Evolutionary conservation across 495 filamentous ascomycete species (phyloP).

Genomic region (Penicillium daleae): DNA sequence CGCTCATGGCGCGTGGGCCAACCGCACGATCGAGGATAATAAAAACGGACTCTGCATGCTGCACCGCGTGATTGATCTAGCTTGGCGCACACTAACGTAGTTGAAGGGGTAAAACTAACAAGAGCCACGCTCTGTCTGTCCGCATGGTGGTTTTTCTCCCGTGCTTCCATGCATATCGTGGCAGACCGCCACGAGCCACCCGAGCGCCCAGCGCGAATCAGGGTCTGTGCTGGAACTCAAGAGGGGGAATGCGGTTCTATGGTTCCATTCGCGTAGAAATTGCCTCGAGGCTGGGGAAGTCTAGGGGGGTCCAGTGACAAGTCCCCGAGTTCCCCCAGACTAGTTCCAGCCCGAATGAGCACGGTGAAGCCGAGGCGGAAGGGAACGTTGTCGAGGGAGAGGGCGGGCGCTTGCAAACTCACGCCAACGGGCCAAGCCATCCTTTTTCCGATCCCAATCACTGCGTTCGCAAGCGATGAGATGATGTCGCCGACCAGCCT

Average conservation of each 20-base stretch:
- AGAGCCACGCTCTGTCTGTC: not conserved
- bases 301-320: not conserved
- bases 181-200: constrained; percentile 25
- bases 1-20: not conserved
- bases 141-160: constrained; percentile 27
- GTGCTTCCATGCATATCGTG: constrained; percentile 39
- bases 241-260: not conserved
- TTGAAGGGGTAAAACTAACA: not conserved
- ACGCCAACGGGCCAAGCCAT: constrained; percentile 3
- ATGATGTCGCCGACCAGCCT: constrained; percentile 11
- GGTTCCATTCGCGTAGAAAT: constrained; percentile 13
- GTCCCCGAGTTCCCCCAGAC: no score
- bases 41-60: not conserved
- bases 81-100: not conserved
- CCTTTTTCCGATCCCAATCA: constrained; percentile 4
- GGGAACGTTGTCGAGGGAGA: not conserved
- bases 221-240: not conserved
- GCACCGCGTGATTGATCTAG: constrained; percentile 20
- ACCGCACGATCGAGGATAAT: not conserved
- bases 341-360: not conserved
- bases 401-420: not conserved
- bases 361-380: constrained; percentile 3
- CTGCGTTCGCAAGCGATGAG: not conserved
- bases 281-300: not conserved
- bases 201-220: constrained; percentile 16